These are phyloP conservation scores for Citrus reticulata DNA, from an alignment of 345 rosid species.

Conservation along the genomic window DNA sequence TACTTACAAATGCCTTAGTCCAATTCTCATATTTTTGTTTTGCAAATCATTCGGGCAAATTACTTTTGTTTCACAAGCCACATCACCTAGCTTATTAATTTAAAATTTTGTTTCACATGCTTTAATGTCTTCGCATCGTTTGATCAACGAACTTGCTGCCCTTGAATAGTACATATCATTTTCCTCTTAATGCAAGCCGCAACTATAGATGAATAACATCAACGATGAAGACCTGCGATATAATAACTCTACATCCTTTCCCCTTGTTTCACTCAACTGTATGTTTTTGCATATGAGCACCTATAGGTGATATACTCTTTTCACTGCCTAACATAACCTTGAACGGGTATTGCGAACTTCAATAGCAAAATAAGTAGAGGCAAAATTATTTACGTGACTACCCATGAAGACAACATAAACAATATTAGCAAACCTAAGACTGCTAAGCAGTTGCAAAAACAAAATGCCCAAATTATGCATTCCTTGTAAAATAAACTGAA, in stretches of 20 bases:
- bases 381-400: too few species aligned
- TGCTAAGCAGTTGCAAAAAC: not conserved
- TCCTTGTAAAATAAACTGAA: too few species aligned
- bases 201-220: not conserved
- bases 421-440: not conserved
- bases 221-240: slow-evolving; percentile 78
- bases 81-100: too few species aligned
- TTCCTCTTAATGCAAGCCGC: not conserved
- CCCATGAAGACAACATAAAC: not conserved
- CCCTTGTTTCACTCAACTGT: slow-evolving; percentile 65
- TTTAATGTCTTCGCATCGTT: not conserved
- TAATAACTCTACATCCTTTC: slow-evolving; percentile 61
- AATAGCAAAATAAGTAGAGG: too few species aligned
- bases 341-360: not conserved
- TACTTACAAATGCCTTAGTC: too few species aligned
- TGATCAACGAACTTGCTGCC: not conserved
- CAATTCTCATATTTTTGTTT: too few species aligned
- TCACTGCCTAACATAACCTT: too few species aligned
- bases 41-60: too few species aligned
- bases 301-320: not conserved
- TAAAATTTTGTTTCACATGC: not conserved
- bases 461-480: too few species aligned
- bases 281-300: not conserved
- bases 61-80: too few species aligned
- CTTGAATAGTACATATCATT: not conserved